These are phyloP conservation scores for Apiotrichum gracile DNA, from an alignment of 1,284 basidiomycete species.

Conservation along the genomic window DNA sequence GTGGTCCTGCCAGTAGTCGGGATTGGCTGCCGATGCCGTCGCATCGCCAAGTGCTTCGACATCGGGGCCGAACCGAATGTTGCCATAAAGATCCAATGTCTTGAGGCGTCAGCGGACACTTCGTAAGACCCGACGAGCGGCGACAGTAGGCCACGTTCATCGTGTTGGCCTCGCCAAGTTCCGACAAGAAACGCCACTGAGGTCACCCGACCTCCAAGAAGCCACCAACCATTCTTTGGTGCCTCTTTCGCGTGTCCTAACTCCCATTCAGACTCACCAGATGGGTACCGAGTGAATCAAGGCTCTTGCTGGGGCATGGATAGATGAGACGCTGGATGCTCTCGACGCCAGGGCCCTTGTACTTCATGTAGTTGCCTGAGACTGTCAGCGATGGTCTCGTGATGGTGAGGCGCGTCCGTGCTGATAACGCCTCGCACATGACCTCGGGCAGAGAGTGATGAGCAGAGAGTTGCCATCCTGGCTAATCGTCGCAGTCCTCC, in stretches of 20 bases:
- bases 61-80: constrained; percentile 89
- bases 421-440: neutral
- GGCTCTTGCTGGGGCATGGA: constrained; percentile 66
- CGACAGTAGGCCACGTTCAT: too few species aligned
- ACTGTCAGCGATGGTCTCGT: neutral
- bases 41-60: constrained; percentile 72
- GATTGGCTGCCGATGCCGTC: constrained; percentile 51
- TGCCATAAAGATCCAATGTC: constrained; percentile 80
- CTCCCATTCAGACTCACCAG: constrained; percentile 45
- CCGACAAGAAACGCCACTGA: too few species aligned
- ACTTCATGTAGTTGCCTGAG: constrained; percentile 72
- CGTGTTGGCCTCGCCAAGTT: too few species aligned
- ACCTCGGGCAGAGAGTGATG: neutral
- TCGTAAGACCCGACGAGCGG: too few species aligned
- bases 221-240: neutral
- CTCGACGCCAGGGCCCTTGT: constrained; percentile 64
- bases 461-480: too few species aligned
- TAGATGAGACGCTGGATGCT: constrained; percentile 75
- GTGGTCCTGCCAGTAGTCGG: constrained; percentile 70
- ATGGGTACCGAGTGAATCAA: constrained; percentile 76
- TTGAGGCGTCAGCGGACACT: constrained; percentile 19
- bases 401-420: neutral
- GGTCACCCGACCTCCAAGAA: neutral
- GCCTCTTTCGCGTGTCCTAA: neutral
- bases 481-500: too few species aligned